Conservation (phyloP, 1,139 yeast species). For the Yamadazyma buinensis region DNA sequence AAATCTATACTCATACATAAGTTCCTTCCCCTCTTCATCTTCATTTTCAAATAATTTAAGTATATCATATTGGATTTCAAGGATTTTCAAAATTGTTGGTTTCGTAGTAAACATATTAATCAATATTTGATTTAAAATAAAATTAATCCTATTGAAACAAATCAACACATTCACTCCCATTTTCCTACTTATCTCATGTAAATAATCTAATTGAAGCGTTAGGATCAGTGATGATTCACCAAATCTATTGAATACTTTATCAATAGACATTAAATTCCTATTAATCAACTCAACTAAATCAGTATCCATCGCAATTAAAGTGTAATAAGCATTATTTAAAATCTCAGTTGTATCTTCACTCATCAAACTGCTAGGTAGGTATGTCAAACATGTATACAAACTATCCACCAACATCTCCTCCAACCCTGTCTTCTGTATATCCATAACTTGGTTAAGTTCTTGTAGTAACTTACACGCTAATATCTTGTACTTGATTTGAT, state of each 20-base stretch:
- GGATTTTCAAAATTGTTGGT: conserved; percentile 13
- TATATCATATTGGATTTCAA: conserved; percentile 18
- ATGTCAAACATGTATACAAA: conserved; percentile 35
- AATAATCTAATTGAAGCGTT: conserved; percentile 5
- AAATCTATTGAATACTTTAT: conserved; percentile 12
- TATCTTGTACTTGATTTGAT: conserved; percentile 39
- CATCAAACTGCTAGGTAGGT: conserved; percentile 34
- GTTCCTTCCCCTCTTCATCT: conserved; percentile 15
- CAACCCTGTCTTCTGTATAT: conserved; percentile 38
- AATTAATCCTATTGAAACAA: conserved; percentile 28
- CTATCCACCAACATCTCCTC: conserved; percentile 38
- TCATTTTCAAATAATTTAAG: conserved; percentile 9
- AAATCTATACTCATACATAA: conserved; percentile 26
- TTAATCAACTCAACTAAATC: conserved; percentile 10
- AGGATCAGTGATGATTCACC: conserved; percentile 7
- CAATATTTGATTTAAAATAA: conserved; percentile 26
- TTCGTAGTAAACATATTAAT: conserved; percentile 20
- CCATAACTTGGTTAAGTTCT: conserved; percentile 18
- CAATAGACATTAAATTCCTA: conserved; percentile 10
- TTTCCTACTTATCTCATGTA: conserved; percentile 4
- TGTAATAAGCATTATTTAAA: conserved; percentile 16
- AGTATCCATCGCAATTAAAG: conserved; percentile 5
- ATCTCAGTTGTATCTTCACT: conserved; percentile 27
- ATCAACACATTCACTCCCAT: conserved; percentile 14
- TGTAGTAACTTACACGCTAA: conserved; percentile 38